phyloP scores from a whole-genome alignment of 1,139 yeast species.

The Hyphopichia fennica region DNA sequence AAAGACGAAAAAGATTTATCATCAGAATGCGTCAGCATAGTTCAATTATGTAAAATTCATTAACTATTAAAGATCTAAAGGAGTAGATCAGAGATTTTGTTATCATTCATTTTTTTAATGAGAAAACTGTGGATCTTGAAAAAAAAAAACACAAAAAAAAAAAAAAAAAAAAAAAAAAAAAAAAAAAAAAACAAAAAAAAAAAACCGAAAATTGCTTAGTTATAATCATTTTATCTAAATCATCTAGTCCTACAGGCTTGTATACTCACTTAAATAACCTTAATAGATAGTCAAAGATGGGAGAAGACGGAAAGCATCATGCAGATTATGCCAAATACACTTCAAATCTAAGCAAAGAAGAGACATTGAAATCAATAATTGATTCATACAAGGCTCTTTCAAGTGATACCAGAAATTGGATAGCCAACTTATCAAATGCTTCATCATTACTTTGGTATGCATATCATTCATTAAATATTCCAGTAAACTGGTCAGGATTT shows the following conservation, averaged over 20 bases:
- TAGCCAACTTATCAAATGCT: conserved; percentile 82
- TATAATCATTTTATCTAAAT: background rate
- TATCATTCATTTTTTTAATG: conserved; percentile 6
- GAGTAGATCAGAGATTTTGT: too few species aligned
- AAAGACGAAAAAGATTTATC: conserved; percentile 9
- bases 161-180: too few species aligned
- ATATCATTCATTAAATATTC: conserved; percentile 56
- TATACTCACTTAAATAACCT: background rate
- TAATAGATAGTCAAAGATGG: conserved; percentile 4
- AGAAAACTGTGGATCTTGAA: conserved; percentile 4
- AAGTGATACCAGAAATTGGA: conserved; percentile 73
- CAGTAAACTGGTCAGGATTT: conserved; percentile 93
- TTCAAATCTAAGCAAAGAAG: conserved; percentile 42
- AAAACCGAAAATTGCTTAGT: background rate
- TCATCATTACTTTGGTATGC: conserved; percentile 88
- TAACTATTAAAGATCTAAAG: too few species aligned
- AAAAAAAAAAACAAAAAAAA: too few species aligned
- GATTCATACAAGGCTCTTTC: conserved; percentile 67
- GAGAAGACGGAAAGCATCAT: conserved; percentile 34
- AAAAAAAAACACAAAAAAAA: background rate
- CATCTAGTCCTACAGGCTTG: background rate
- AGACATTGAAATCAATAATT: conserved; percentile 58
- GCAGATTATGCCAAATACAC: conserved; percentile 64
- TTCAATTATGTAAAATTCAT: too few species aligned
- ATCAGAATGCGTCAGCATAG: conserved; percentile 2